Evolutionary conservation across 2,329 filamentous ascomycete genomes (phyloP).

Genomic region (Colletotrichum spaethianum): DNA sequence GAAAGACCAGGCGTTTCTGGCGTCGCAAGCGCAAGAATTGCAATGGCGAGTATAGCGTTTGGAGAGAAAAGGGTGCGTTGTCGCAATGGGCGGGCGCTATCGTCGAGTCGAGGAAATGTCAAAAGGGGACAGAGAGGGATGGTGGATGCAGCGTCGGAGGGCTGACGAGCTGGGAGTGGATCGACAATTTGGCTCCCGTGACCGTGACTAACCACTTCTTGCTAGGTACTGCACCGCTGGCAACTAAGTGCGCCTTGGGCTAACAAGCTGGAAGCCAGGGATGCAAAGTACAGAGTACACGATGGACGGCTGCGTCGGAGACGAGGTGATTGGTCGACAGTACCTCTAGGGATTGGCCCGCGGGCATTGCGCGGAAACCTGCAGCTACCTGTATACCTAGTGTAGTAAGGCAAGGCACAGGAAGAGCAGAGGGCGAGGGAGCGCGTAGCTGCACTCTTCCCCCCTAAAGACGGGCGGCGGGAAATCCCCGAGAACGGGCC

Average conservation of each 20-base stretch:
- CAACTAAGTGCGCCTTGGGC: background rate
- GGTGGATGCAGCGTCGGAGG: constrained; percentile 3
- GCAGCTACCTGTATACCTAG: background rate
- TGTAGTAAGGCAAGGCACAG: background rate
- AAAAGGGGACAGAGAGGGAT: constrained; percentile 24
- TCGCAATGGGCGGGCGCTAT: background rate
- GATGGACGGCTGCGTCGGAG: rapidly evolving
- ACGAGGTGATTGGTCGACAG: background rate
- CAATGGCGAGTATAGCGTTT: background rate
- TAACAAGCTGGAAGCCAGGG: background rate
- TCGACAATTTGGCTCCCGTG: constrained; percentile 32
- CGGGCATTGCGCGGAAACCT: constrained; percentile 2
- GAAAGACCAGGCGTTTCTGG: background rate
- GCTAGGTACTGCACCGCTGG: background rate
- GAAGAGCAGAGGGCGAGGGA: too few species aligned
- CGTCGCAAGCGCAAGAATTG: background rate
- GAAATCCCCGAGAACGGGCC: constrained; percentile 4
- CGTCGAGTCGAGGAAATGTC: constrained; percentile 18
- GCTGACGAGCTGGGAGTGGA: constrained; percentile 23
- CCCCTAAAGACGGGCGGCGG: constrained; percentile 4
- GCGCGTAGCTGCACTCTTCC: background rate
- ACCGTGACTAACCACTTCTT: constrained; percentile 22
- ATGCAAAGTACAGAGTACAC: background rate
- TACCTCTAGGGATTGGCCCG: constrained; percentile 1
- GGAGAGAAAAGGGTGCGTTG: background rate